phyloP scores from a whole-genome alignment of 1,284 basidiomycete species.

The Malassezia psittaci region DNA sequence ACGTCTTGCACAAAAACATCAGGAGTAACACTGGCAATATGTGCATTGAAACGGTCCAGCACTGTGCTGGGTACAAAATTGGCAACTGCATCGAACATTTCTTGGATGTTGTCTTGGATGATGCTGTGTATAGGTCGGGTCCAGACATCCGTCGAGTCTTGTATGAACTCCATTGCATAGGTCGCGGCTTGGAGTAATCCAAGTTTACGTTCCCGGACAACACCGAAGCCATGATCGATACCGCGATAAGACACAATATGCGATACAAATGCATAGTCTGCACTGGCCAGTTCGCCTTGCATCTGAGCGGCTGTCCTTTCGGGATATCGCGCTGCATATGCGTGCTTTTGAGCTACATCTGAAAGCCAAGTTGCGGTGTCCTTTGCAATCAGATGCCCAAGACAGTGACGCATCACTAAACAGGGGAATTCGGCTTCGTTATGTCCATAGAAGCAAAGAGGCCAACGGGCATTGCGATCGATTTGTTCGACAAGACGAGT shows the following conservation, averaged over 20 bases:
- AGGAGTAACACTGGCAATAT: neutral
- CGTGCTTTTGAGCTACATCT: constrained; percentile 6
- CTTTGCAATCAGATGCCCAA: constrained; percentile 12
- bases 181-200: constrained; percentile 2
- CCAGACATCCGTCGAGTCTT: neutral
- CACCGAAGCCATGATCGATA: neutral
- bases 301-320: constrained; percentile 11
- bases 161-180: neutral
- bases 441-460: constrained; percentile 19
- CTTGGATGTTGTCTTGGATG: neutral
- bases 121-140: neutral
- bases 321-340: constrained; percentile 7
- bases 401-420: constrained; percentile 23
- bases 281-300: constrained; percentile 10
- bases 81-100: neutral
- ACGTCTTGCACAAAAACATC: constrained; percentile 2
- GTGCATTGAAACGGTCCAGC: neutral
- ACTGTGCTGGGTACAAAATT: neutral
- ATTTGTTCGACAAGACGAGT: constrained; percentile 33
- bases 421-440: constrained; percentile 12
- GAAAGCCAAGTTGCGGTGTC: constrained; percentile 11
- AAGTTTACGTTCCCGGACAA: constrained; percentile 2
- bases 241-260: neutral
- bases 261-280: constrained; percentile 6
- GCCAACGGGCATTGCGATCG: constrained; percentile 35